A percentile compares a stretch with the other conserved stretches of the same genome.
Conservation (phyloP, 2,329 filamentous ascomycete species). For the Alternaria novae-zelandiae region DNA sequence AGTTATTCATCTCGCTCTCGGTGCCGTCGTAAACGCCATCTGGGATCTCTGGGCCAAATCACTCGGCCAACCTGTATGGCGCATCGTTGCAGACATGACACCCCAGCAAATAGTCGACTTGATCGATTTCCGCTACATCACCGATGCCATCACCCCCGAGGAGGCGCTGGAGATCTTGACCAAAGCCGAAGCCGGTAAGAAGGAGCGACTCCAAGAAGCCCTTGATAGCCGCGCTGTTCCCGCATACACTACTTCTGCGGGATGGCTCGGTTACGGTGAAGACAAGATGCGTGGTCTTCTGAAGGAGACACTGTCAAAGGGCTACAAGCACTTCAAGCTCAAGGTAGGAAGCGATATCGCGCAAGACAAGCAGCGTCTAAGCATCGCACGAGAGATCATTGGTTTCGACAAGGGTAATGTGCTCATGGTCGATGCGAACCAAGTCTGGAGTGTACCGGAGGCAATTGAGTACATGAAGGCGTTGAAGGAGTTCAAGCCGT, state of each 20-base stretch:
- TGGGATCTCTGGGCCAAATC: conserved; percentile 97
- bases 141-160: conserved; percentile 85
- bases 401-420: conserved; percentile 83
- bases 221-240: conserved; percentile 77
- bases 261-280: conserved; percentile 90
- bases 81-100: conserved; percentile 86
- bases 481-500: conserved; percentile 82
- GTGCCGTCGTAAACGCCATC: conserved; percentile 86
- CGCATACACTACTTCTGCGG: conserved; percentile 88
- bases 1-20: conserved; percentile 89
- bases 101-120: conserved; percentile 85
- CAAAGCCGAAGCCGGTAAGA: conserved; percentile 71
- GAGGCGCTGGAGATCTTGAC: conserved; percentile 78
- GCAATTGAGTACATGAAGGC: conserved; percentile 86
- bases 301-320: conserved; percentile 74
- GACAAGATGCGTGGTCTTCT: conserved; percentile 82
- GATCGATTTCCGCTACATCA: conserved; percentile 95
- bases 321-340: conserved; percentile 88
- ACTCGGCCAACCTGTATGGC: conserved; percentile 87
- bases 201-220: conserved; percentile 74
- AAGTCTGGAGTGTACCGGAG: conserved; percentile 89
- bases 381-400: conserved; percentile 78
- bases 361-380: conserved; percentile 72
- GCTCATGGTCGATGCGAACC: conserved; percentile 93
- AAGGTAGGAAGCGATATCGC: conserved; percentile 81